Conservation (phyloP, 371 early-diverging fungal species). For the Capillidium rhysosporum region DNA sequence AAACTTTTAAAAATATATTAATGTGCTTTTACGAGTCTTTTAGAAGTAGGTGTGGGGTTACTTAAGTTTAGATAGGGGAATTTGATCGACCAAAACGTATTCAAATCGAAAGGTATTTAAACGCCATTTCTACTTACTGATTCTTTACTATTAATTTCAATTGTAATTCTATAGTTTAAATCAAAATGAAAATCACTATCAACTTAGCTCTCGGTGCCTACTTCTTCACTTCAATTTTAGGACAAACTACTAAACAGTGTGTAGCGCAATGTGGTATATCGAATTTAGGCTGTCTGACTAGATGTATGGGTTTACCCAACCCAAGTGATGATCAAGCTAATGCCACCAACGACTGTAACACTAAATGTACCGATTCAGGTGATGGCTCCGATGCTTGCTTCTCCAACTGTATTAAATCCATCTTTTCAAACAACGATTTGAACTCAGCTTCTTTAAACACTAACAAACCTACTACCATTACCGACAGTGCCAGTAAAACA, state of each 20-base stretch:
- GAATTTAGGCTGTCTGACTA: background rate
- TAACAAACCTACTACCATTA: background rate
- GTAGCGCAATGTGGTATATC: background rate
- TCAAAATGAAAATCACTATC: too few species aligned
- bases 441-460: background rate
- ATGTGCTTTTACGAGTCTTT: too few species aligned
- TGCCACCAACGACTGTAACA: background rate
- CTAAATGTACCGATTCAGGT: background rate
- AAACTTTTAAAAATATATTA: too few species aligned
- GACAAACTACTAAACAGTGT: background rate
- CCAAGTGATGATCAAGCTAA: constrained; percentile 2
- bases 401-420: background rate
- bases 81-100: too few species aligned
- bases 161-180: too few species aligned
- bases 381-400: background rate
- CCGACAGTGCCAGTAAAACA: background rate
- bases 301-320: background rate
- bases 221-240: too few species aligned
- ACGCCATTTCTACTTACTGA: too few species aligned
- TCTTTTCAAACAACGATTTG: background rate
- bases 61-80: too few species aligned
- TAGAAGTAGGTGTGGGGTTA: too few species aligned
- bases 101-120: too few species aligned
- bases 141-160: too few species aligned
- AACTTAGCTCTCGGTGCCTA: too few species aligned